Evolutionary conservation across 2,329 filamentous ascomycete species (phyloP).

Genomic region (Sordariomycetes sp.): DNA sequence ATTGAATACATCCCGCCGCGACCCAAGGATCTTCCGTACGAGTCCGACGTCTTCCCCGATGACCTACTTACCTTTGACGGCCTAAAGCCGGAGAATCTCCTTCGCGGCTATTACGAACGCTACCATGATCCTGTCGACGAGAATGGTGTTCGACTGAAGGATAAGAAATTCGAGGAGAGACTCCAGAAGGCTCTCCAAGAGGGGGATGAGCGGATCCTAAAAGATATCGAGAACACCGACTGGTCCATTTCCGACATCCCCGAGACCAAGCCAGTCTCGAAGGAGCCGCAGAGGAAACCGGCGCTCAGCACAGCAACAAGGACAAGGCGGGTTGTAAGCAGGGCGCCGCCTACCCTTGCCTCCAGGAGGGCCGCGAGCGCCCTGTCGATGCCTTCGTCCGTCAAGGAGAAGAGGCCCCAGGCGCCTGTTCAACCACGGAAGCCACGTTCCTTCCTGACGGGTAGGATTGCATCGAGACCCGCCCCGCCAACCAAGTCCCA

Average conservation of each 20-base stretch:
- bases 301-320: constrained; percentile 10
- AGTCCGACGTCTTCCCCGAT: constrained; percentile 54
- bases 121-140: constrained; percentile 54
- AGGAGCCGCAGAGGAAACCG: constrained; percentile 15
- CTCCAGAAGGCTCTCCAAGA: constrained; percentile 37
- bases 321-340: constrained; percentile 3
- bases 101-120: constrained; percentile 47
- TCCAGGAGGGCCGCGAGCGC: constrained; percentile 41
- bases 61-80: constrained; percentile 41
- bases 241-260: constrained; percentile 46
- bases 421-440: constrained; percentile 9
- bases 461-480: constrained; percentile 19
- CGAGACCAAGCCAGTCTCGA: constrained; percentile 23
- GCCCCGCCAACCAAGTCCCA: constrained; percentile 28
- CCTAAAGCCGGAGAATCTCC: constrained; percentile 42
- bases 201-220: constrained; percentile 54
- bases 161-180: constrained; percentile 44
- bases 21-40: constrained; percentile 50
- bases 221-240: constrained; percentile 48
- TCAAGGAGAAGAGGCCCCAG: constrained; percentile 12
- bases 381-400: constrained; percentile 25
- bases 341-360: constrained; percentile 13
- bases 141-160: constrained; percentile 48
- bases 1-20: constrained; percentile 83
- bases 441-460: constrained; percentile 13